phyloP scores from a whole-genome alignment of 495 filamentous ascomycete species.

The Penicillium samsonianum region DNA sequence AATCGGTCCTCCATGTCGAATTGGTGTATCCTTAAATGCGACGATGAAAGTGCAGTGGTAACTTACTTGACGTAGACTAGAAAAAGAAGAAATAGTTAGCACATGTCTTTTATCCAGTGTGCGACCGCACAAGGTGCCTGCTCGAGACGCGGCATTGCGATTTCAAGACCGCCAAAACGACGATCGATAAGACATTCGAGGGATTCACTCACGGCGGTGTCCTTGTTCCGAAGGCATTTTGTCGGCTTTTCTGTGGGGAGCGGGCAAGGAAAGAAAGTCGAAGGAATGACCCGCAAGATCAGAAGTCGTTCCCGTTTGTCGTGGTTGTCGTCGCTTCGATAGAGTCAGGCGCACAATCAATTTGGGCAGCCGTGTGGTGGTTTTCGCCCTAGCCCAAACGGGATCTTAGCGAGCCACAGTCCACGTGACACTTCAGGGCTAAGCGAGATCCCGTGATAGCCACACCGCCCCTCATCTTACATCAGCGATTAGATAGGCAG shows the following conservation, averaged over 20 bases:
- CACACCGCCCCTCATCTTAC: slow-evolving; percentile 5
- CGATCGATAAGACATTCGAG: slow-evolving; percentile 19
- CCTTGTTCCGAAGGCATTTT: slow-evolving; percentile 82
- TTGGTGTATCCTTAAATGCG: slow-evolving; percentile 23
- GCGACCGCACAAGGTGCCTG: slow-evolving; percentile 10
- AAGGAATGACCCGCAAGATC: slow-evolving; percentile 54
- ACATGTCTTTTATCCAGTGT: slow-evolving; percentile 19
- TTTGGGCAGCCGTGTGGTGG: slow-evolving; percentile 43
- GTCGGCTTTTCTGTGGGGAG: slow-evolving; percentile 53
- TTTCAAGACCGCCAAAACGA: slow-evolving; percentile 14
- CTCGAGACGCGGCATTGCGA: slow-evolving; percentile 21
- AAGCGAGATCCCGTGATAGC: slow-evolving; percentile 44
- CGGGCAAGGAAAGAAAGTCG: slow-evolving; percentile 52
- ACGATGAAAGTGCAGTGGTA: slow-evolving; percentile 25
- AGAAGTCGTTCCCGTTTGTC: slow-evolving; percentile 49
- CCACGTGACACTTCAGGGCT: slow-evolving; percentile 30
- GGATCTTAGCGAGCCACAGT: slow-evolving; percentile 36
- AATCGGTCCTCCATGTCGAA: slow-evolving; percentile 20
- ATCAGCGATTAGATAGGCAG: slow-evolving; percentile 2
- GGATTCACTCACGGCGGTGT: slow-evolving; percentile 73
- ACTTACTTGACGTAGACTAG: slow-evolving; percentile 95
- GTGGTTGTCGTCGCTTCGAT: slow-evolving; percentile 54
- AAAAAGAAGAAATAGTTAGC: slow-evolving; percentile 37
- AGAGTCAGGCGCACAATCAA: slow-evolving; percentile 49
- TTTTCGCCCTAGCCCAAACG: slow-evolving; percentile 43